Conservation (phyloP, 2,329 filamentous ascomycete species). For the Talaromyces verruculosus region DNA sequence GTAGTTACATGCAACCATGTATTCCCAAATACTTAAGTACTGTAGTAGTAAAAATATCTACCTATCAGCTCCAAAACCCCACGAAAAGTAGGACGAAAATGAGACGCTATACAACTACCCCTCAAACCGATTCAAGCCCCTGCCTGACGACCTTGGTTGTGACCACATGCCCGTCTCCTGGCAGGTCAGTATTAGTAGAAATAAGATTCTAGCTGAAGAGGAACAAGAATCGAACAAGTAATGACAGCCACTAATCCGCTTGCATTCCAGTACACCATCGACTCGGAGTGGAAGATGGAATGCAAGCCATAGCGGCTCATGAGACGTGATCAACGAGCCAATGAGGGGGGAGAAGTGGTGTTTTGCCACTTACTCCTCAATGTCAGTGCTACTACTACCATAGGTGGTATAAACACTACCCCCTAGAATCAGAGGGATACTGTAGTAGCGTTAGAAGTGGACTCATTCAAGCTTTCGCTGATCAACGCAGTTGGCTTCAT, state of each 20-base stretch:
- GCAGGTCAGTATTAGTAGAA: neutral
- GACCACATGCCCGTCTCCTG: neutral
- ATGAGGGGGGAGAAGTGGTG: neutral
- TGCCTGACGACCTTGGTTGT: neutral
- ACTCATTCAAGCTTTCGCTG: no score
- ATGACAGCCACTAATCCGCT: neutral
- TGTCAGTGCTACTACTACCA: neutral
- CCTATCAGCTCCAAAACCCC: neutral
- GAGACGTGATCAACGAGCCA: constrained; percentile 6
- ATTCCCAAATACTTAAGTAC: neutral
- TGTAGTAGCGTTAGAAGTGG: no score
- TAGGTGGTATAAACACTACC: no score
- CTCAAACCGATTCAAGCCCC: neutral
- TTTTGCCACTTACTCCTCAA: neutral
- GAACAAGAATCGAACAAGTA: neutral
- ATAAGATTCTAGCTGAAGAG: neutral
- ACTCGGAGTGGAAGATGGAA: neutral
- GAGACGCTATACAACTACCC: neutral
- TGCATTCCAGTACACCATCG: neutral
- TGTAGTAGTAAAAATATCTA: neutral
- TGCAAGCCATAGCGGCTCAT: constrained; percentile 7
- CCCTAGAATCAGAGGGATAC: no score
- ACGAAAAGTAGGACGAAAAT: neutral
- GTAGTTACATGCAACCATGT: neutral
- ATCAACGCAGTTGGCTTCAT: no score